Percentiles rank a stretch among this genome's conserved stretches.
Evolutionary conservation across 768 basidiomycete genomes (phyloP).

Genomic region (Paxillus ammoniavirescens): DNA sequence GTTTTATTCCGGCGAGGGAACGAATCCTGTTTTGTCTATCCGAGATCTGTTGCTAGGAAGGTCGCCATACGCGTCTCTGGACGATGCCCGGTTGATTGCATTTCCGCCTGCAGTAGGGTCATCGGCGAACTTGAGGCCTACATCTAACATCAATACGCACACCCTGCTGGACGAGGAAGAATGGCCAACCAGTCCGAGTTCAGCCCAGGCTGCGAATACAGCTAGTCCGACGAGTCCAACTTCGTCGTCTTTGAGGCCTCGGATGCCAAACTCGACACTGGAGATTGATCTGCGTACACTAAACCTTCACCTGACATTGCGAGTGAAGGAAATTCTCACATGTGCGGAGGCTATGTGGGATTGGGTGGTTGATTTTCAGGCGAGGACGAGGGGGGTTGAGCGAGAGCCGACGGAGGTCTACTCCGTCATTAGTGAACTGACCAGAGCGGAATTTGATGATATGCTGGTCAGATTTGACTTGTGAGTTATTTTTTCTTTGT

Average conservation of each 20-base stretch:
- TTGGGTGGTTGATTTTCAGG: constrained; percentile 57
- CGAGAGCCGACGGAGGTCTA: constrained; percentile 3
- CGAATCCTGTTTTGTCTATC: constrained; percentile 19
- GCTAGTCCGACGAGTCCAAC: neutral
- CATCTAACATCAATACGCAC: neutral
- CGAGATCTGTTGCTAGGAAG: constrained; percentile 36
- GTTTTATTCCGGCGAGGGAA: neutral
- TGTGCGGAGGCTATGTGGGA: constrained; percentile 83
- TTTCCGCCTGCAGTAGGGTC: constrained; percentile 39
- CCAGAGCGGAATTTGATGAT: constrained; percentile 60
- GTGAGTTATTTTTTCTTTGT: constrained; percentile 39
- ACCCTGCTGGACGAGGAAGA: neutral
- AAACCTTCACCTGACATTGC: constrained; percentile 61
- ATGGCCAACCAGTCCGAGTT: constrained; percentile 4
- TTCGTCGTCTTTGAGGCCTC: neutral
- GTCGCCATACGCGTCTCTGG: constrained; percentile 48
- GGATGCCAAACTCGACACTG: constrained; percentile 53
- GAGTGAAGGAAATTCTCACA: constrained; percentile 62
- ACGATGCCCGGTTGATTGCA: constrained; percentile 42
- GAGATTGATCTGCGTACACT: constrained; percentile 56
- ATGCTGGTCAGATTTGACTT: constrained; percentile 57
- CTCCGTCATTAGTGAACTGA: constrained; percentile 45
- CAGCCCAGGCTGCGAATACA: neutral
- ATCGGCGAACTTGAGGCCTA: neutral
- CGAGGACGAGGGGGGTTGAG: constrained; percentile 4